Conservation (phyloP, 1,284 basidiomycete species). For the Quambalaria eucalypti region DNA sequence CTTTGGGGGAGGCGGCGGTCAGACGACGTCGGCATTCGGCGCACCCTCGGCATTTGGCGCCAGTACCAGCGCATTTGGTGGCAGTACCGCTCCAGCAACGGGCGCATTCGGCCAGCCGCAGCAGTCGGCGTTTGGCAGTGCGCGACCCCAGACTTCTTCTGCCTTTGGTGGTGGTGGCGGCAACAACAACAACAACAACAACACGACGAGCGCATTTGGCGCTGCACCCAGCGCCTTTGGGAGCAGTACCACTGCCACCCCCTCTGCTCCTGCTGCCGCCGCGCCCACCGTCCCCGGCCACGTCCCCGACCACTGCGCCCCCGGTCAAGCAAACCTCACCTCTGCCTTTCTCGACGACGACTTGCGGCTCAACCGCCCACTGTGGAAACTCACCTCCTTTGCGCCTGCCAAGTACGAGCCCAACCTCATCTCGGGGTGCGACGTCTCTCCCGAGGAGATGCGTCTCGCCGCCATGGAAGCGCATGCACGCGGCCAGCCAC, state of each 20-base stretch:
- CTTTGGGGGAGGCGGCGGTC: slow-evolving; percentile 10
- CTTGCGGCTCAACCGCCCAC: slow-evolving; percentile 49
- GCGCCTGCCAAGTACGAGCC: slow-evolving; percentile 68
- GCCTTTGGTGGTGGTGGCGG: background rate
- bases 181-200: background rate
- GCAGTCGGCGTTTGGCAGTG: too few relatives aligned
- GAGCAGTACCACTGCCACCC: background rate
- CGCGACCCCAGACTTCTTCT: too few relatives aligned
- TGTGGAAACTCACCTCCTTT: slow-evolving; percentile 70
- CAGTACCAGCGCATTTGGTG: background rate
- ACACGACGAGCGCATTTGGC: background rate
- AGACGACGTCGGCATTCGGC: slow-evolving; percentile 11
- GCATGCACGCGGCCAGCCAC: slow-evolving; percentile 52
- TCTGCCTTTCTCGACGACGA: slow-evolving; percentile 2
- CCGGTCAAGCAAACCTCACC: slow-evolving; percentile 6
- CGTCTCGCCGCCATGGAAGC: slow-evolving; percentile 58
- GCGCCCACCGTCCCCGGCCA: background rate
- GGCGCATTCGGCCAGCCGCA: background rate
- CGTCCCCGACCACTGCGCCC: background rate
- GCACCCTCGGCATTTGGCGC: background rate
- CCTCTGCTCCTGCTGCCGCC: background rate
- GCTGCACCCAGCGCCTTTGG: slow-evolving; percentile 6
- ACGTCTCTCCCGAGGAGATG: slow-evolving; percentile 71
- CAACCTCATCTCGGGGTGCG: slow-evolving; percentile 59
- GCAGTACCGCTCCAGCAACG: background rate